Base-by-base conservation (phyloP, 2,329 filamentous ascomycete genomes). In the Coccinonectria pachysandricola region DNA sequence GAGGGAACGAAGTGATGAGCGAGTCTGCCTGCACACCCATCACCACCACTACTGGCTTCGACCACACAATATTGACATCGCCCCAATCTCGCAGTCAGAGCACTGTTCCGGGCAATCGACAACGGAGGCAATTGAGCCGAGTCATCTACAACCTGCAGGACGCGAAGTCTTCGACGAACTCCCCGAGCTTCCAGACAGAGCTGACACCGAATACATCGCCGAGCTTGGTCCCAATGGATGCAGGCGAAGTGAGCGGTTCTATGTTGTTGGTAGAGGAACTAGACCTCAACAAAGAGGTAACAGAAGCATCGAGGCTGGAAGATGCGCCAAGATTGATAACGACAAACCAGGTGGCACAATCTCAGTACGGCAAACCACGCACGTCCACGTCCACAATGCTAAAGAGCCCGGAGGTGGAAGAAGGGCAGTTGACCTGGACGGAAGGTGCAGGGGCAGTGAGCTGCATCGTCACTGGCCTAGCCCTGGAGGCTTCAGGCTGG, bases 21-120 rank as follows among this genome's bases (percentile, higher is more conserved):
- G 42, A 35, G 42, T 66, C 37, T 71, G 69, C 40, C 39, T 71
- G 31, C 70, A 75, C 46, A 70, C 64, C 37, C 71, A 75, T 41
- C 68, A 75, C 41, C 70, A 75, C 48, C 70, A 75, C 53, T 75
- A 74, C 56, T 74, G 70, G 70, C 35, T 64, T 36, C 54, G 56
- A 30, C 53, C 59, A 19, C 46, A 31, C 12, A 28, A 23, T 11
- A 34, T 46, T 32, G 28, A 41, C 6, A 28, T 37, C 23, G 29
- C 43, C 9, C 30, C 35, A 13, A 13, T 29, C 28, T 12, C 30
- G 16, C 22, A 19, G 10, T 5, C 19, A 26, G 15, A 21, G 9
- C 11, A 20, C 7, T 11, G 20, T 13, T 20, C 13, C 18, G 22
- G 23, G 23, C 11, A n/a, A 30, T 18, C 29, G 17, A 15, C 20